Evolutionary conservation across 768 basidiomycete genomes (phyloP).

Genomic region (Pleurotus giganteus): DNA sequence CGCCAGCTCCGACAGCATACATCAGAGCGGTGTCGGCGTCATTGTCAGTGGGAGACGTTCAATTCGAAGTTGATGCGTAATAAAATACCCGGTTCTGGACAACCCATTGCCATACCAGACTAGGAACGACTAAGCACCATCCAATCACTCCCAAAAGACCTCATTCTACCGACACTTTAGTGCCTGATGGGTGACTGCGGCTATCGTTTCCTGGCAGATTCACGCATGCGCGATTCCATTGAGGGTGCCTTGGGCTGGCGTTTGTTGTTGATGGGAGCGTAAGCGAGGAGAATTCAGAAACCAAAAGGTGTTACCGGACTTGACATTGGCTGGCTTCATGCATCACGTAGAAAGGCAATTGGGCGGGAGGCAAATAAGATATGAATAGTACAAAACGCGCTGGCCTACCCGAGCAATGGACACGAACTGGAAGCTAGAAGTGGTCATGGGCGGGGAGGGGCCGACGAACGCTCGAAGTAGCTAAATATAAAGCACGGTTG

Average conservation of each 20-base stretch:
- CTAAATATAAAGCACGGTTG: background rate
- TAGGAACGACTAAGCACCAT: background rate
- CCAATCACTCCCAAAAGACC: background rate
- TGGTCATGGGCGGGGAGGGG: background rate
- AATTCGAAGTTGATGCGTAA: background rate
- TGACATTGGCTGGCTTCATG: too few species aligned
- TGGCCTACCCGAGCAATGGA: background rate
- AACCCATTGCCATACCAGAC: background rate
- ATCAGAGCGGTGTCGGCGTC: background rate
- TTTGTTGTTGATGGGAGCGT: background rate
- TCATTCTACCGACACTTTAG: background rate
- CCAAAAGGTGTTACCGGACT: too few species aligned
- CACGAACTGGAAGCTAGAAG: background rate
- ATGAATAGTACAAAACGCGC: too few species aligned
- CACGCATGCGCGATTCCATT: background rate
- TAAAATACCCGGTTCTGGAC: background rate
- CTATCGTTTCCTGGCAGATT: background rate
- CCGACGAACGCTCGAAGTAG: background rate
- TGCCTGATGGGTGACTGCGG: background rate
- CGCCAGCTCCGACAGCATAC: background rate
- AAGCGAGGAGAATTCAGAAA: background rate
- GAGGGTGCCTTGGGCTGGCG: background rate
- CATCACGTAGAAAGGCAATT: too few species aligned
- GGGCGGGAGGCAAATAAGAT: too few species aligned
- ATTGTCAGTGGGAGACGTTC: background rate